Percentiles rank a stretch among this genome's conserved stretches.
Conservation (phyloP, 257 asterid genomes). For the Jaltomata sinuosa region DNA sequence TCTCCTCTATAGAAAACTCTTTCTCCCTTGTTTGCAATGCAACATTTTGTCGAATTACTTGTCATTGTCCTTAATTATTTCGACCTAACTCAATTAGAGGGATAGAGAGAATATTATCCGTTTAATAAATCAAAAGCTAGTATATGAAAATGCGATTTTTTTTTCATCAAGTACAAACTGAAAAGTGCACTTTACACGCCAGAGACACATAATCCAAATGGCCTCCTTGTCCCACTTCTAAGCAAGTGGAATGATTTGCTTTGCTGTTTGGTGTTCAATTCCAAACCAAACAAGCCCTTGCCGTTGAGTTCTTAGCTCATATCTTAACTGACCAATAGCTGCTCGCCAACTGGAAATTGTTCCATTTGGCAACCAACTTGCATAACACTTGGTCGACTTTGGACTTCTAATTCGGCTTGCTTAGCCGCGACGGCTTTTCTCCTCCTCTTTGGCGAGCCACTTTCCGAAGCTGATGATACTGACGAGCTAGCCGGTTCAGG, state of each 20-base stretch:
- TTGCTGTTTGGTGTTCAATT: not conserved
- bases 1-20: not conserved
- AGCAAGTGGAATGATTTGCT: not conserved
- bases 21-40: not conserved
- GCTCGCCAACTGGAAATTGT: constrained; percentile 34
- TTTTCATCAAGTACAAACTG: not conserved
- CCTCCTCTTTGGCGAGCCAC: constrained; percentile 53
- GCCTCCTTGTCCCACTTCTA: not conserved
- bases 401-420: constrained; percentile 51
- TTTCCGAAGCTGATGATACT: constrained; percentile 29
- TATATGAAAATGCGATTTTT: not conserved
- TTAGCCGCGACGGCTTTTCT: constrained; percentile 25
- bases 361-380: constrained; percentile 27
- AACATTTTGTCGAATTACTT: not conserved
- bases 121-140: not conserved
- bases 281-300: constrained; percentile 8
- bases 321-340: constrained; percentile 28
- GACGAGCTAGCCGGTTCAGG: constrained; percentile 40
- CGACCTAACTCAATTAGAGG: not conserved
- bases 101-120: not conserved
- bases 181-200: not conserved
- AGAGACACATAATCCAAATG: not conserved
- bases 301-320: not conserved
- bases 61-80: not conserved
- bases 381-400: constrained; percentile 30